Evolutionary conservation across 805 yeast genomes (phyloP).

Genomic region (Kluyveromyces siamensis): DNA sequence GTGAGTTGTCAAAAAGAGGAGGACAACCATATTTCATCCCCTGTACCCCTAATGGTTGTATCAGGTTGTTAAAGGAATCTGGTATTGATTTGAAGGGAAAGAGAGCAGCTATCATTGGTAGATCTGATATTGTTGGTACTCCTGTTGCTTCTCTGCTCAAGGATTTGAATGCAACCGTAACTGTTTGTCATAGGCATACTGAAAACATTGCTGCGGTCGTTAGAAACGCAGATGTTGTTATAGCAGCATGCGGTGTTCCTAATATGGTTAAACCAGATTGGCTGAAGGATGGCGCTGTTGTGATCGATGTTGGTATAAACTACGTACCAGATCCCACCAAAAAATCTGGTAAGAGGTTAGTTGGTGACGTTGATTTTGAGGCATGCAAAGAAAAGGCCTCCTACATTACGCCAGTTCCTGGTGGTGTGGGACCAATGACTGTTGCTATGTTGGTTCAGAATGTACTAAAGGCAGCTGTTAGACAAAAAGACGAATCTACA

Average conservation of each 20-base stretch:
- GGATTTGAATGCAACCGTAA: constrained; percentile 67
- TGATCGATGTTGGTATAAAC: constrained; percentile 93
- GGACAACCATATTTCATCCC: constrained; percentile 68
- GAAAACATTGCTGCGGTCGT: constrained; percentile 42
- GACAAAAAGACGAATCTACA: constrained; percentile 33
- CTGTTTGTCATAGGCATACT: constrained; percentile 64
- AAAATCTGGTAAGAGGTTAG: constrained; percentile 72
- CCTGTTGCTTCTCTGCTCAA: constrained; percentile 68
- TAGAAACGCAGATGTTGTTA: constrained; percentile 61
- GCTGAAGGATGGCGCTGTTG: constrained; percentile 76
- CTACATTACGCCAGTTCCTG: constrained; percentile 91
- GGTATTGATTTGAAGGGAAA: constrained; percentile 51
- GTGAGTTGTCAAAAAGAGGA: constrained; percentile 65
- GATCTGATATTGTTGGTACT: constrained; percentile 80
- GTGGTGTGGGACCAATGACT: constrained; percentile 99
- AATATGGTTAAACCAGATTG: constrained; percentile 79
- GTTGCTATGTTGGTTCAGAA: constrained; percentile 91
- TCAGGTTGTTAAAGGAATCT: constrained; percentile 51
- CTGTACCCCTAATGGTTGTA: constrained; percentile 78
- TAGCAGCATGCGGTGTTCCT: constrained; percentile 88
- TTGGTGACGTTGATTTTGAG: constrained; percentile 90
- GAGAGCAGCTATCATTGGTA: constrained; percentile 75
- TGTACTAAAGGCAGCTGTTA: constrained; percentile 70
- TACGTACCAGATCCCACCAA: constrained; percentile 67
- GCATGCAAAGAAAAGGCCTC: constrained; percentile 52